Conservation (phyloP, 306 rosid species). For the Vicia faba region DNA sequence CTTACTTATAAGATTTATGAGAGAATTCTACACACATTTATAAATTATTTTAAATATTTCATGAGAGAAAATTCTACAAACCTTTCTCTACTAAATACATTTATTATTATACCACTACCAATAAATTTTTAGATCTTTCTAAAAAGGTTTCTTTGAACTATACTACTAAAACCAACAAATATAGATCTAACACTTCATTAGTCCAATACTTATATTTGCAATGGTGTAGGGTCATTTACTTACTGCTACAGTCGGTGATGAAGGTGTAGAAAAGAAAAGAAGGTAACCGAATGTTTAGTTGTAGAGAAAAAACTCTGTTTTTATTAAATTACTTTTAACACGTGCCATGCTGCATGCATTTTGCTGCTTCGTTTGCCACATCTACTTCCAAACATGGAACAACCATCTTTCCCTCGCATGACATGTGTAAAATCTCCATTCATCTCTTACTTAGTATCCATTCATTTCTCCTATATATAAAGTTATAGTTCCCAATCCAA, state of each 20-base stretch:
- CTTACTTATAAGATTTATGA: too few species aligned
- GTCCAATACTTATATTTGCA: too few species aligned
- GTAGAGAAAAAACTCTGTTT: not conserved
- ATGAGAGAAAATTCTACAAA: too few species aligned
- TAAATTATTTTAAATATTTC: too few species aligned
- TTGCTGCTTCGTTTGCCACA: not conserved
- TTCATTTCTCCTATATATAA: not conserved
- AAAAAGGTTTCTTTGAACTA: too few species aligned
- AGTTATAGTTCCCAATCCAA: not conserved
- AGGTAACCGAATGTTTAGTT: not conserved
- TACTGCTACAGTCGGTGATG: not conserved
- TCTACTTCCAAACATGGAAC: not conserved
- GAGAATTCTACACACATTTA: too few species aligned
- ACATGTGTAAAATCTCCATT: conserved; percentile 17
- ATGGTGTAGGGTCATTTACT: too few species aligned
- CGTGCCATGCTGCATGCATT: not conserved
- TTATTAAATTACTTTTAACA: not conserved
- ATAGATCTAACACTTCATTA: too few species aligned
- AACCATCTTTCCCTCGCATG: not conserved
- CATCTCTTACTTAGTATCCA: not conserved
- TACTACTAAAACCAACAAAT: too few species aligned
- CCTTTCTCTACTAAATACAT: too few species aligned
- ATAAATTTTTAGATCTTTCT: too few species aligned
- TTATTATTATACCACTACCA: too few species aligned
- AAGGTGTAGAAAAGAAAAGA: not conserved